phyloP scores from a whole-genome alignment of 371 early-diverging fungal species.

The Lichtheimia ramosa region DNA sequence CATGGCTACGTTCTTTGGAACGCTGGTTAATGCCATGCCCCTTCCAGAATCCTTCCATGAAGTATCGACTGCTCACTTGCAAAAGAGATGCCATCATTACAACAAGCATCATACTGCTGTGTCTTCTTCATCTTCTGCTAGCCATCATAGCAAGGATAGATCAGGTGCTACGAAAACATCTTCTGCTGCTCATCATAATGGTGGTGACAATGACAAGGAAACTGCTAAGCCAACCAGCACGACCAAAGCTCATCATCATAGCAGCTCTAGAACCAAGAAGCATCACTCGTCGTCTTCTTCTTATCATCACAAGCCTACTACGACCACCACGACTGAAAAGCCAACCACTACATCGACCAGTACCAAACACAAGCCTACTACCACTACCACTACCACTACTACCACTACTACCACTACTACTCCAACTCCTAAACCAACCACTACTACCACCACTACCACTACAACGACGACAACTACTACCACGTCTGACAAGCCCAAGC shows the following conservation, averaged over 20 bases:
- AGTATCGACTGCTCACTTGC: neutral
- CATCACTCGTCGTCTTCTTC: too few relatives aligned
- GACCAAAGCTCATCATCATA: neutral
- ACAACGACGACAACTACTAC: neutral
- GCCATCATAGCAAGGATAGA: neutral
- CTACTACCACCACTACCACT: constrained; percentile 3
- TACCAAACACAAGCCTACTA: neutral
- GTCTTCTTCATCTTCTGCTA: neutral
- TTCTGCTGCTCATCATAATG: neutral
- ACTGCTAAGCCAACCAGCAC: constrained; percentile 1
- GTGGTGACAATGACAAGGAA: neutral
- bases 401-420: constrained; percentile 10
- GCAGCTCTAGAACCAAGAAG: too few relatives aligned
- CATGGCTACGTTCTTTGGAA: constrained; percentile 16
- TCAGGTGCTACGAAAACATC: neutral
- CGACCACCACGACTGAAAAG: constrained; percentile 7
- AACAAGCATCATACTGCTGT: constrained; percentile 1
- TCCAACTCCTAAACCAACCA: constrained; percentile 3
- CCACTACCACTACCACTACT: constrained; percentile 1
- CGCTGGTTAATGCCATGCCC: constrained; percentile 19
- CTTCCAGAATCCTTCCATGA: constrained; percentile 16
- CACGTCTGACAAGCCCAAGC: constrained; percentile 4
- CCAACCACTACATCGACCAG: neutral
- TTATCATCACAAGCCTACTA: neutral
- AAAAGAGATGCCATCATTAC: constrained; percentile 10